phyloP scores from a whole-genome alignment of 352 stramenopile genomes.

The Chrysophaeum taylorii region DNA sequence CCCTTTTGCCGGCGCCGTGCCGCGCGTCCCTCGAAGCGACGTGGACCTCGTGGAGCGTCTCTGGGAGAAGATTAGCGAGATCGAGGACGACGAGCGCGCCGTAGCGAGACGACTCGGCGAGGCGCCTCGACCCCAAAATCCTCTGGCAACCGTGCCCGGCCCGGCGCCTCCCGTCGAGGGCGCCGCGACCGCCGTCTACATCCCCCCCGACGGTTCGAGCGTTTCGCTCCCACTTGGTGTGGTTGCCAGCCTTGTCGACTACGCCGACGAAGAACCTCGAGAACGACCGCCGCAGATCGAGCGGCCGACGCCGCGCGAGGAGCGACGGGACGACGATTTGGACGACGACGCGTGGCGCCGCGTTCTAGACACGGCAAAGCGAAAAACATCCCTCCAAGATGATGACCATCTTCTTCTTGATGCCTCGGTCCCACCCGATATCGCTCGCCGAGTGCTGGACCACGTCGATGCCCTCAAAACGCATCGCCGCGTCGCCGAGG shows the following conservation, averaged over 20 bases:
- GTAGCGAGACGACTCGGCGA: neutral
- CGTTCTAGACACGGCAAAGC: no score
- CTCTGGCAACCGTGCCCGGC: no score
- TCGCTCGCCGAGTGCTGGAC: no score
- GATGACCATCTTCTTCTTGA: no score
- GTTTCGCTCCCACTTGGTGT: neutral
- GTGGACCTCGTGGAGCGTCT: neutral
- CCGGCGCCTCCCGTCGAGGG: no score
- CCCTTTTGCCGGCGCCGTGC: neutral
- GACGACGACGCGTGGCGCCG: no score
- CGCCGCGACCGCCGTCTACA: no score
- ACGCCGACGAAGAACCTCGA: neutral
- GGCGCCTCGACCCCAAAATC: neutral
- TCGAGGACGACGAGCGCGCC: neutral
- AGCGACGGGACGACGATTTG: no score
- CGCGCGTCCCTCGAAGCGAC: neutral
- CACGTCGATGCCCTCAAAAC: neutral
- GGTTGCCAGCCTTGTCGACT: neutral
- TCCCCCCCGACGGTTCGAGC: neutral
- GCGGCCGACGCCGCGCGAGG: neutral
- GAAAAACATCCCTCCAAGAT: no score
- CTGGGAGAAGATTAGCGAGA: slow-evolving; percentile 4
- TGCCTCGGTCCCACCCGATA: no score
- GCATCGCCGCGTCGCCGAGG: neutral
- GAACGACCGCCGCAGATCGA: neutral